phyloP scores from a whole-genome alignment of 2,329 filamentous ascomycete species.

The Fusarium cicatricum region DNA sequence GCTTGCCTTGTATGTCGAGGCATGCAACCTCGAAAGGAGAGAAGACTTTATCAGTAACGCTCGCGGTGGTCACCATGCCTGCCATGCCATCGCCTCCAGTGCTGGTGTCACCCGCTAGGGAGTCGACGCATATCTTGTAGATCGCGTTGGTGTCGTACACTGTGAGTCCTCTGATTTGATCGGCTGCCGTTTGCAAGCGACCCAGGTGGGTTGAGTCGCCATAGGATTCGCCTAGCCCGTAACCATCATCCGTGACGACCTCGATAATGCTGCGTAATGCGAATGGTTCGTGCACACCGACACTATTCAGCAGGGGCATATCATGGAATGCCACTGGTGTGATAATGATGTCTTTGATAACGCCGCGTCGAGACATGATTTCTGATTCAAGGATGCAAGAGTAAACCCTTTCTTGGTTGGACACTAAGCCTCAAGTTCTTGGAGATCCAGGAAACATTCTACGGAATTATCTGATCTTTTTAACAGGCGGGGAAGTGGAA shows the following conservation, averaged over 20 bases:
- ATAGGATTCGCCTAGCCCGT: constrained; percentile 53
- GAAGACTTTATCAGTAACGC: constrained; percentile 52
- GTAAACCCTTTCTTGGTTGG: not conserved
- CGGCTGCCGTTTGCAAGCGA: constrained; percentile 46
- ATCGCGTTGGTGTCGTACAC: constrained; percentile 78
- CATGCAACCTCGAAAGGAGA: constrained; percentile 54
- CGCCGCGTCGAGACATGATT: constrained; percentile 40
- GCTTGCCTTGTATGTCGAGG: constrained; percentile 53
- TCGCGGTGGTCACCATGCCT: constrained; percentile 53
- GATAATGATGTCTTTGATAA: constrained; percentile 51
- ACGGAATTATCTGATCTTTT: not conserved
- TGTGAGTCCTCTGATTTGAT: constrained; percentile 42
- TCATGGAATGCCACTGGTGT: constrained; percentile 55
- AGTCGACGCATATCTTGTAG: constrained; percentile 84
- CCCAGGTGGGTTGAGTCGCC: constrained; percentile 50
- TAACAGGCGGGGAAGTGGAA: not conserved
- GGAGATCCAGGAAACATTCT: not conserved
- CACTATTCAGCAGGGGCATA: constrained; percentile 54
- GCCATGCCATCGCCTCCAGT: constrained; percentile 67
- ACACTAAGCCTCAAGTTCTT: not conserved
- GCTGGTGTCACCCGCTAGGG: constrained; percentile 62
- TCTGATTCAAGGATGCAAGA: not conserved
- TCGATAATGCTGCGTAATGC: constrained; percentile 54
- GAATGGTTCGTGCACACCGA: constrained; percentile 54
- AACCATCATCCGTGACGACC: constrained; percentile 45